Conservation (phyloP, 148 eudicot genomes). For the Rhododendron simsii region DNA sequence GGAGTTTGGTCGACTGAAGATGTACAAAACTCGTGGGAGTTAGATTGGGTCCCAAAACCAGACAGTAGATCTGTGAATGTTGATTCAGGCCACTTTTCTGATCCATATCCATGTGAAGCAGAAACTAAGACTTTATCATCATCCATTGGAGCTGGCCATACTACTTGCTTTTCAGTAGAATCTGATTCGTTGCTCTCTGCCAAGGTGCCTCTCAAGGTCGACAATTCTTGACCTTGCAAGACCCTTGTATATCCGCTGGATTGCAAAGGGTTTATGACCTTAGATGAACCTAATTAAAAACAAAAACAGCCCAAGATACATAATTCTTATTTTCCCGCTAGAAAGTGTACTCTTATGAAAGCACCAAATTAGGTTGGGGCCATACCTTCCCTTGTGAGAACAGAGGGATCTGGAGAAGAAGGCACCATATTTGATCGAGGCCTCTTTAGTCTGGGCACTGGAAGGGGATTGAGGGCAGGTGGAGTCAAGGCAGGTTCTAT, state of each 20-base stretch:
- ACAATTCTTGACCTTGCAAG: conserved; percentile 89
- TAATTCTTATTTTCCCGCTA: neutral
- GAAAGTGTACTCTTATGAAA: neutral
- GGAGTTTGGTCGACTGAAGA: conserved; percentile 33
- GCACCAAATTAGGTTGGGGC: neutral
- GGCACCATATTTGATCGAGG: conserved; percentile 63
- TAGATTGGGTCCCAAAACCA: conserved; percentile 56
- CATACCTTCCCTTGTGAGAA: conserved; percentile 84
- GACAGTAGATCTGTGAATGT: conserved; percentile 70
- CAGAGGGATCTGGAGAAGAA: conserved; percentile 71
- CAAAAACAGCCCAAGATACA: neutral
- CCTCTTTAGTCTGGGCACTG: conserved; percentile 75
- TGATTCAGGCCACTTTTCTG: conserved; percentile 70
- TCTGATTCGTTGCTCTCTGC: conserved; percentile 71
- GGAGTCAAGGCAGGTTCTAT: conserved; percentile 81
- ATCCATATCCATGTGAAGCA: conserved; percentile 45
- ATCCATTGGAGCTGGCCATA: conserved; percentile 45
- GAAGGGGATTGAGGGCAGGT: conserved; percentile 75
- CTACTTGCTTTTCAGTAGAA: conserved; percentile 50
- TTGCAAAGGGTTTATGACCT: conserved; percentile 59
- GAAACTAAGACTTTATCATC: conserved; percentile 49
- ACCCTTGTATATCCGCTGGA: conserved; percentile 62
- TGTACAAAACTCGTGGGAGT: conserved; percentile 41
- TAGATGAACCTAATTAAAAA: conserved; percentile 47
- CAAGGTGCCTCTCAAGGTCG: conserved; percentile 60